Percentiles rank a stretch among this genome's conserved stretches.
These are phyloP conservation scores for Metschnikowia colocasiae DNA, from an alignment of 805 yeast species.

Conservation along the genomic window DNA sequence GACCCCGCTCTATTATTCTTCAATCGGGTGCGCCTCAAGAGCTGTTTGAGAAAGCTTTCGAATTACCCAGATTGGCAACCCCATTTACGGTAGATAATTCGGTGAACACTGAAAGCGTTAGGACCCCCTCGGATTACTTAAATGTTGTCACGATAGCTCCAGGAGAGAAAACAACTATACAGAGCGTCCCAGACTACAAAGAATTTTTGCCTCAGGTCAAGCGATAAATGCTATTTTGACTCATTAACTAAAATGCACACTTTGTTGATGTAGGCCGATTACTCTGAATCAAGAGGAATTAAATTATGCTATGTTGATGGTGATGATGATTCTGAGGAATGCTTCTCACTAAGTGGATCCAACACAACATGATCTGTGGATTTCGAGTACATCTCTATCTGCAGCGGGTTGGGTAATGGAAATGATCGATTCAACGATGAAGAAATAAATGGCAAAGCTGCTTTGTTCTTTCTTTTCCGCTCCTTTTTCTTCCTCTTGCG, in stretches of 20 bases:
- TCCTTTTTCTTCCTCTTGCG: constrained; percentile 1
- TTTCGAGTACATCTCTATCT: constrained; percentile 18
- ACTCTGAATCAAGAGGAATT: background rate
- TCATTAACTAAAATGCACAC: background rate
- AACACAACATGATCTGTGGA: constrained; percentile 15
- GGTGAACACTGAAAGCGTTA: constrained; percentile 14
- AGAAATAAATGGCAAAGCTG: constrained; percentile 12
- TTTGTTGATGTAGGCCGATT: background rate
- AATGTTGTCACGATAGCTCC: constrained; percentile 44
- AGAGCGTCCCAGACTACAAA: constrained; percentile 42
- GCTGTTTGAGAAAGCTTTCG: constrained; percentile 11
- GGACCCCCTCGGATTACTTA: constrained; percentile 41
- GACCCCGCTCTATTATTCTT: constrained; percentile 51
- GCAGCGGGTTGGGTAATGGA: constrained; percentile 19
- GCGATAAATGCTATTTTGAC: background rate
- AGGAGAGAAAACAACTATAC: constrained; percentile 39
- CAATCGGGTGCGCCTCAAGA: constrained; percentile 39
- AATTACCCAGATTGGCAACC: constrained; percentile 12
- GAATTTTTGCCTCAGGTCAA: constrained; percentile 23
- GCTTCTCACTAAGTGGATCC: constrained; percentile 6
- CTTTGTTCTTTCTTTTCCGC: constrained; percentile 5
- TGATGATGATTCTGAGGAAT: constrained; percentile 3
- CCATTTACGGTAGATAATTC: constrained; percentile 8
- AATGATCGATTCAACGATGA: constrained; percentile 16
- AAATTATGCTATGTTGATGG: constrained; percentile 3